A percentile compares a stretch with the other conserved stretches of the same genome.
These are phyloP conservation scores for Fusarium sp. DNA, from an alignment of 2,329 filamentous ascomycete species.

Conservation along the genomic window DNA sequence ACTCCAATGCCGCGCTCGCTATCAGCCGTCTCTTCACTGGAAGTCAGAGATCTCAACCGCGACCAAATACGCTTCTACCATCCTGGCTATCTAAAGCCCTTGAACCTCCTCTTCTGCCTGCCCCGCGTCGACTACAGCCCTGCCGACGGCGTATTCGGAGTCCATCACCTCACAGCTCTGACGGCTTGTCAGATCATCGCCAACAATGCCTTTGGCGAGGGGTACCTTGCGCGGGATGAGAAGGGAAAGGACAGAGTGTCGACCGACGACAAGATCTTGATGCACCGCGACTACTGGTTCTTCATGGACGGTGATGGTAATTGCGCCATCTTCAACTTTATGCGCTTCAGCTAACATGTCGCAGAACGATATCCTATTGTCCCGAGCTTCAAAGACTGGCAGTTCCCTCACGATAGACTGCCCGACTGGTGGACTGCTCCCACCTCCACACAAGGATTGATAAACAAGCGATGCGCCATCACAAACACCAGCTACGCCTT, in stretches of 20 bases:
- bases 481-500: constrained; percentile 39
- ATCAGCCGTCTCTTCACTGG: constrained; percentile 31
- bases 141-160: constrained; percentile 3
- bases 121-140: constrained; percentile 33
- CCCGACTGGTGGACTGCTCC: constrained; percentile 31
- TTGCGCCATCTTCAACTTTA: background rate
- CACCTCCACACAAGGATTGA: background rate
- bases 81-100: constrained; percentile 31
- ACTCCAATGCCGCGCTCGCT: constrained; percentile 33
- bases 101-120: constrained; percentile 34
- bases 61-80: constrained; percentile 39
- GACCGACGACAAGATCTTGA: constrained; percentile 5
- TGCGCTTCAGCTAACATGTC: background rate
- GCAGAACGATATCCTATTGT: constrained; percentile 35
- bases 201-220: constrained; percentile 31
- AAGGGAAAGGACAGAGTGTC: constrained; percentile 21
- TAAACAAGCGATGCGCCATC: constrained; percentile 26
- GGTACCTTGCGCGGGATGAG: constrained; percentile 13
- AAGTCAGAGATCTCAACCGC: constrained; percentile 32
- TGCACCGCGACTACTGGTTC: constrained; percentile 37
- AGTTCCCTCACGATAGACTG: constrained; percentile 33
- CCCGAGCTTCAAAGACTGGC: constrained; percentile 34
- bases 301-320: constrained; percentile 33
- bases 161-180: constrained; percentile 31
- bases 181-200: constrained; percentile 33